Conservation (phyloP, 2,329 filamentous ascomycete species). For the Cadophora luteo-olivacea region DNA sequence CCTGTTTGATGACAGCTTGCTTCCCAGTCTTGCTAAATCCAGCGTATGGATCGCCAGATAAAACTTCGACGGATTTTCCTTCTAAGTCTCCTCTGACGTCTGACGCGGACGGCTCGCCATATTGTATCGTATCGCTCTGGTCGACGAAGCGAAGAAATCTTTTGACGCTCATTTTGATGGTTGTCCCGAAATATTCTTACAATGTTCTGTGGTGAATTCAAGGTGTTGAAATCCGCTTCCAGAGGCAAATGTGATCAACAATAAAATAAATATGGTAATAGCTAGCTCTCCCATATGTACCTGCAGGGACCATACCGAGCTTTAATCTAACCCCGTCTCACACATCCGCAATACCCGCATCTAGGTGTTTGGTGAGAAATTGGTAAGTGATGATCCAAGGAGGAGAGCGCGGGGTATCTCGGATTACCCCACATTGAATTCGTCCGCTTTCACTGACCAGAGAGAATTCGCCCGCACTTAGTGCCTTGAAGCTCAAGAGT, state of each 20-base stretch:
- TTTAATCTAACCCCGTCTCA: neutral
- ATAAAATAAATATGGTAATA: neutral
- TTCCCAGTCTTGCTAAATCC: conserved; percentile 18
- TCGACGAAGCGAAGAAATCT: conserved; percentile 47
- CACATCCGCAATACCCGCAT: conserved; percentile 9
- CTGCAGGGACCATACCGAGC: neutral
- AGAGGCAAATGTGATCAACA: neutral
- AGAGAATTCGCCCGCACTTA: neutral
- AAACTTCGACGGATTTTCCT: conserved; percentile 22
- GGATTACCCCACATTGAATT: conserved; percentile 2
- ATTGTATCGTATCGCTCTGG: conserved; percentile 44
- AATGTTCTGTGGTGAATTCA: neutral
- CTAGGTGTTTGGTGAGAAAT: neutral
- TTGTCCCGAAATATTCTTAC: neutral
- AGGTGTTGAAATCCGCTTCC: neutral
- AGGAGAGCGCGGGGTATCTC: neutral
- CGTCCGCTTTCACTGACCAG: neutral
- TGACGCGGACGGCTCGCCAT: conserved; percentile 43
- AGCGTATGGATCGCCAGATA: conserved; percentile 27
- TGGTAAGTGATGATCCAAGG: neutral
- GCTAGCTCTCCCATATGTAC: neutral
- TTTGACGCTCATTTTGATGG: conserved; percentile 24
- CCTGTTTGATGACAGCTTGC: conserved; percentile 25
- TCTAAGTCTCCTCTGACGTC: conserved; percentile 20
- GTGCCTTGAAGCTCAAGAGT: neutral